A percentile compares a stretch with the other conserved stretches of the same genome.
Conservation (phyloP, 2,329 filamentous ascomycete genomes). For the Cylindrodendrum hubeiense region DNA sequence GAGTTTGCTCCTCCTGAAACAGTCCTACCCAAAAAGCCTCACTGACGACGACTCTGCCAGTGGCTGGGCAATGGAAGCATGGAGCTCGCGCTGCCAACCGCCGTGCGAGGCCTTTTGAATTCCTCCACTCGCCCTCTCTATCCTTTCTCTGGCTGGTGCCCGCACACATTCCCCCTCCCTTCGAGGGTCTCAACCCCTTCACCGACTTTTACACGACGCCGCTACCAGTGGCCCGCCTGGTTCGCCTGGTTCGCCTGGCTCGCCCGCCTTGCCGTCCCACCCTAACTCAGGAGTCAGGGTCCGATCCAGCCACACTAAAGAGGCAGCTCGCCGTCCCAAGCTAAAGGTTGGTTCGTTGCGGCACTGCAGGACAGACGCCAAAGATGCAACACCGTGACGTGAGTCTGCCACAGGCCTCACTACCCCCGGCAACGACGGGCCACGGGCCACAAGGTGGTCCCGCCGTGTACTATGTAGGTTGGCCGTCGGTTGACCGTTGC, state of each 20-base stretch:
- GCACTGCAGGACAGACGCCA: conserved; percentile 26
- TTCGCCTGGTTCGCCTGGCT: conserved; percentile 36
- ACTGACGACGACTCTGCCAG: conserved; percentile 16
- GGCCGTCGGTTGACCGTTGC: conserved; percentile 15
- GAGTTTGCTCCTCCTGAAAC: conserved; percentile 26
- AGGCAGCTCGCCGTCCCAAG: conserved; percentile 29
- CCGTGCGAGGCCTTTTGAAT: conserved; percentile 26
- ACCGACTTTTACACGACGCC: conserved; percentile 48
- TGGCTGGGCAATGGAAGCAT: conserved; percentile 16
- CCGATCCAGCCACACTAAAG: conserved; percentile 36
- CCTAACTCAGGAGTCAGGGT: conserved; percentile 43
- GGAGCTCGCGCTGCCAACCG: conserved; percentile 22
- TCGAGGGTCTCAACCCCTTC: conserved; percentile 40
- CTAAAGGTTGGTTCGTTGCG: conserved; percentile 35
- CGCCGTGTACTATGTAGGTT: conserved; percentile 1
- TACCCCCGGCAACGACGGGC: conserved; percentile 1
- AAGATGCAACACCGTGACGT: conserved; percentile 23
- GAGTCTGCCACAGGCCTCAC: conserved; percentile 9
- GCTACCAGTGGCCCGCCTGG: conserved; percentile 40
- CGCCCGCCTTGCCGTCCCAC: conserved; percentile 40
- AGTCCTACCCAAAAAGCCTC: conserved; percentile 30
- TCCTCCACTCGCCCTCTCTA: conserved; percentile 33
- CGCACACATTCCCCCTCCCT: conserved; percentile 37
- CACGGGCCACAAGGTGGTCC: conserved; percentile 16
- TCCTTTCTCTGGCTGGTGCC: conserved; percentile 37